Base-by-base conservation (phyloP, 805 yeast species). In the Saturnispora diversa region DNA sequence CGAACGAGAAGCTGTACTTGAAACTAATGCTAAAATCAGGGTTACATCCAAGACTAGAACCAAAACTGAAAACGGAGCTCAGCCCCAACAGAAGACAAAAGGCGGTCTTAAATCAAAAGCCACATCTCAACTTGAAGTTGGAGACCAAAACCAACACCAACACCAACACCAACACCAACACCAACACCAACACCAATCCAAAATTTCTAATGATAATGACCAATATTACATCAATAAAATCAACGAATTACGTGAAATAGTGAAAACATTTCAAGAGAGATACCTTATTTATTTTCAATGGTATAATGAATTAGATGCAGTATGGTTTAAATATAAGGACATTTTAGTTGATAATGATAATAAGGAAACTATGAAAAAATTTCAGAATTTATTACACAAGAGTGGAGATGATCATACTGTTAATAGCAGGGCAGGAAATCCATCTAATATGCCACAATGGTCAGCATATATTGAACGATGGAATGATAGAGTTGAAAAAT, bases 201-300 rank as follows among this genome's bases (percentile, higher is more conserved):
- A n/a, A n/a, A n/a, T n/a, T n/a, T n/a, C 12, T 33, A 33, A 33
- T 21, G 21, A 13, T 5, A 31, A 21, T n/a, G 11, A 26, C 27
- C 15, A 36, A 3, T 6, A 19, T 24, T 28, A 26, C 13, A n/a
- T 20, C 6, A 22, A 21, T 5, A 7, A 20, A 15, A 20, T 36
- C 9, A 21, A 16, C 7, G n/a, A 36, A 27, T 29, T 36, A 13
- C 11, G 26, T 19, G 39, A 28, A 11, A 37, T 37, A 34, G 27
- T 30, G 7, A 21, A 29, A 17, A 29, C 25, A 12, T 37, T 37
- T 17, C 33, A 37, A 37, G 22, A 29, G 16, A 17, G 34, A 11
- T 37, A 37, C 23, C n/a, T 22, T 12, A 23, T 29, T 29, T 37
- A 37, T 25, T 37, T 37, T 23, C 34, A 29, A 28, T 29, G 34